Evolutionary conservation across 176 grass and related monocot species (phyloP), one percentile per base, ranked within the genome.

Genomic region (Tillandsia fasciculata): DNA sequence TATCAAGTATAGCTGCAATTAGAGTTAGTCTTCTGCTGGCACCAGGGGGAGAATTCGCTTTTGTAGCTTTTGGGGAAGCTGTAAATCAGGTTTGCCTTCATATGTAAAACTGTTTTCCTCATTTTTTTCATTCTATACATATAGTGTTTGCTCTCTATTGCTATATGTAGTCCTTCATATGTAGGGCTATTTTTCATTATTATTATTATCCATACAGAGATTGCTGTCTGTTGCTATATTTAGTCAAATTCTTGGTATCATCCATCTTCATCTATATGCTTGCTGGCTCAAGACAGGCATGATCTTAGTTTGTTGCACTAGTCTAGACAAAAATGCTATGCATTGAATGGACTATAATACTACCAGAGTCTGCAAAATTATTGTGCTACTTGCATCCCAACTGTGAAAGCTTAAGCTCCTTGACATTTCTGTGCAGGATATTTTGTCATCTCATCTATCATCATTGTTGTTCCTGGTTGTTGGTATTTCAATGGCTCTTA

Each of bases 21-120:
- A 81, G 94, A 54, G 90, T 89, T 15, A 89, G 89, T 66, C 90
- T 99, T 79, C 64, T 99, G 72, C 94, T 99, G 74, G 94, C 94
- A 63, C 94, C 94, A 83, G 94, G 94, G 54, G 94, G 94, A 72
- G 94, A 99, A 75, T 99, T 99, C 77, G 94, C 94, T 81, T 99
- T 99, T 87, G 94, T 99, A 80, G 94, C 94, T 69, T 99, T 99
- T 68, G 94, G 94, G 50, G 94, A 99, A 51, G 89, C 94, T 20
- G 94, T 99, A 57, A 99, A 99, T 72, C 94, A 99, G 94, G 94
- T 99, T 76, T 53, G 65, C 26, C 28, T 67, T 61, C 51, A 59
- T 15, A 59, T 18, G 14, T 53, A 52, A 67, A 66, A 22, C 49
- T 50, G 9, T 15, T 72, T 17, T 52, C 15, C 33, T 63, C 50